phyloP scores from a whole-genome alignment of 2,329 filamentous ascomycete species.

The Thielaviopsis musarum region DNA sequence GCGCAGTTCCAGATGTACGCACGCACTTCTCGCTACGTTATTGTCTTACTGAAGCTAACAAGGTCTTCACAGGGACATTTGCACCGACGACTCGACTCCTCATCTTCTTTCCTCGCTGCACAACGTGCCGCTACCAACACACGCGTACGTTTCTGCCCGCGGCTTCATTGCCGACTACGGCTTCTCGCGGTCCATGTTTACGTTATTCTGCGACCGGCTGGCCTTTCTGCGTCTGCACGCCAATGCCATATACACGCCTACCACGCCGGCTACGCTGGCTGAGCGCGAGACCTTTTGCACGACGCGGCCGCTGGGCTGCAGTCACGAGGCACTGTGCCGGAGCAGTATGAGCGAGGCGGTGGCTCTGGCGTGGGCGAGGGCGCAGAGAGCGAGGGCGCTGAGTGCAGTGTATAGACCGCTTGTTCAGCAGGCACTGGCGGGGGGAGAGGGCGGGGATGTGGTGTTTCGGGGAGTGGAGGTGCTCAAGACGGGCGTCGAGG shows the following conservation, averaged over 20 bases:
- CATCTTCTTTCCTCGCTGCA: neutral
- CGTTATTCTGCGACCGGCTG: constrained; percentile 1
- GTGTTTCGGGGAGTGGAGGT: neutral
- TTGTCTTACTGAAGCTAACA: neutral
- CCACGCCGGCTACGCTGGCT: neutral
- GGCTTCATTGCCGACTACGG: constrained; percentile 4
- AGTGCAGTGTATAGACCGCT: neutral
- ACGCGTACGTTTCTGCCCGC: neutral
- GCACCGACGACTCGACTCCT: neutral
- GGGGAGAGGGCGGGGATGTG: neutral
- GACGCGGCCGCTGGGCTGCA: neutral
- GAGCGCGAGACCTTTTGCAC: neutral
- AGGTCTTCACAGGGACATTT: neutral
- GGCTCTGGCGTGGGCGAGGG: neutral
- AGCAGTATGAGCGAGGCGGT: neutral
- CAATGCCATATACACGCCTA: neutral
- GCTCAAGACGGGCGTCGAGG: neutral
- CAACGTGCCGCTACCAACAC: neutral
- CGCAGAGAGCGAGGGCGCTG: neutral
- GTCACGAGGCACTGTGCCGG: neutral
- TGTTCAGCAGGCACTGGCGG: neutral
- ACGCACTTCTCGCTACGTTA: neutral
- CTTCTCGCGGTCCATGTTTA: neutral
- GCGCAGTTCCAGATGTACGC: constrained; percentile 7
- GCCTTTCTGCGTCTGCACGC: neutral